These are phyloP conservation scores for Candida xiaguanensis DNA, from an alignment of 805 yeast genomes.

Conservation along the genomic window DNA sequence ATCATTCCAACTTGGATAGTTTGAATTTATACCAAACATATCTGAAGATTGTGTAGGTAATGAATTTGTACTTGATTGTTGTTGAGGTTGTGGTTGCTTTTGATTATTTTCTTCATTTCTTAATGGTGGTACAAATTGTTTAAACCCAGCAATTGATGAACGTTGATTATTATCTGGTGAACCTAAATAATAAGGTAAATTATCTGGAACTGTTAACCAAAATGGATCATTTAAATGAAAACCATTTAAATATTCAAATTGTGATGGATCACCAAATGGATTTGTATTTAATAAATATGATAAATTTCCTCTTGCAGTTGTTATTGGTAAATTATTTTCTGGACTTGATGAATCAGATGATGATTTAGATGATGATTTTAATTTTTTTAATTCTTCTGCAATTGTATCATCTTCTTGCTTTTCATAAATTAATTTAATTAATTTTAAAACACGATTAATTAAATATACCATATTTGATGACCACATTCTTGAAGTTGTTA, in stretches of 20 bases:
- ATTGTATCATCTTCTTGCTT: constrained; percentile 12
- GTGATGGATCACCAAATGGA: constrained; percentile 9
- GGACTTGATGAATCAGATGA: not conserved
- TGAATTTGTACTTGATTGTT: not conserved
- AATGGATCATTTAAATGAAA: constrained; percentile 47
- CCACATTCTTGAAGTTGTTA: constrained; percentile 26
- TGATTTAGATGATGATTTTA: constrained; percentile 2
- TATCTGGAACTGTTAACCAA: constrained; percentile 48
- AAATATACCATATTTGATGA: constrained; percentile 30
- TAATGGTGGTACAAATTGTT: constrained; percentile 7
- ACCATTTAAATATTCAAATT: constrained; percentile 36
- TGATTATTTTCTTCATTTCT: constrained; percentile 1
- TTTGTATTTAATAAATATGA: constrained; percentile 7
- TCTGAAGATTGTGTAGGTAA: not conserved
- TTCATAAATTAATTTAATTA: constrained; percentile 22
- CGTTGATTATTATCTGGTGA: constrained; percentile 15
- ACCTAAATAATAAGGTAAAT: constrained; percentile 34
- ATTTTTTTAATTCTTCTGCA: constrained; percentile 1
- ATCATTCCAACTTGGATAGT: not conserved
- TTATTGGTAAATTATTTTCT: constrained; percentile 7
- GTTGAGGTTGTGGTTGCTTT: not conserved
- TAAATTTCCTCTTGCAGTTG: constrained; percentile 7
- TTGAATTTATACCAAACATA: not conserved
- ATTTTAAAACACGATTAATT: constrained; percentile 26
- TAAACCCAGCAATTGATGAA: constrained; percentile 1